These are phyloP conservation scores for Eutrema heterophyllum DNA, from an alignment of 345 rosid species.

Conservation along the genomic window DNA sequence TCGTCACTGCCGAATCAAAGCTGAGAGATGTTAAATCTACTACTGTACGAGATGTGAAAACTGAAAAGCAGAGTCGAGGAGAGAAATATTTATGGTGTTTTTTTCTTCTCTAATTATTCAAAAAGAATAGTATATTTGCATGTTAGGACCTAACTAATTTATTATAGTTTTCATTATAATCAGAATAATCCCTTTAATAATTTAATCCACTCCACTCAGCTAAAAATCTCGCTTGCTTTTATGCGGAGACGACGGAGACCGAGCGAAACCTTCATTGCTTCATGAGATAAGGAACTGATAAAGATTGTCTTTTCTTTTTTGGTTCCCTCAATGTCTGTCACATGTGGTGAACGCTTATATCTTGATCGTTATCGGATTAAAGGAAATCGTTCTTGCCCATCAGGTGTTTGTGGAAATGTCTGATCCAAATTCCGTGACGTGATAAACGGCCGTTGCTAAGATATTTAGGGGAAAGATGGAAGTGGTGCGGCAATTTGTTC, in stretches of 20 bases:
- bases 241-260: not conserved
- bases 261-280: constrained; percentile 5
- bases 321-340: not conserved
- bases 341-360: not conserved
- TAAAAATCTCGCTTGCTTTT: not conserved
- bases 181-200: not conserved
- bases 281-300: not conserved
- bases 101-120: not conserved
- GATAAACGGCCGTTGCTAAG: constrained; percentile 7
- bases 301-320: not conserved
- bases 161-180: not conserved
- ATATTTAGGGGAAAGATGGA: constrained; percentile 32
- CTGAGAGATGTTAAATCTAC: not conserved
- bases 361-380: not conserved
- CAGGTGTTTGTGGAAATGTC: constrained; percentile 45
- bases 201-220: not conserved
- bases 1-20: constrained; percentile 14
- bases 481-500: constrained; percentile 36
- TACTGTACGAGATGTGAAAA: not conserved
- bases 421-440: constrained; percentile 25
- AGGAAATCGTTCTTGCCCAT: constrained; percentile 7
- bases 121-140: constrained; percentile 1
- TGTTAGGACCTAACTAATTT: not conserved
- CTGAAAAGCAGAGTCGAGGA: not conserved
- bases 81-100: not conserved